Evolutionary conservation across 345 rosid genomes (phyloP).

Genomic region (Boechera stricta): DNA sequence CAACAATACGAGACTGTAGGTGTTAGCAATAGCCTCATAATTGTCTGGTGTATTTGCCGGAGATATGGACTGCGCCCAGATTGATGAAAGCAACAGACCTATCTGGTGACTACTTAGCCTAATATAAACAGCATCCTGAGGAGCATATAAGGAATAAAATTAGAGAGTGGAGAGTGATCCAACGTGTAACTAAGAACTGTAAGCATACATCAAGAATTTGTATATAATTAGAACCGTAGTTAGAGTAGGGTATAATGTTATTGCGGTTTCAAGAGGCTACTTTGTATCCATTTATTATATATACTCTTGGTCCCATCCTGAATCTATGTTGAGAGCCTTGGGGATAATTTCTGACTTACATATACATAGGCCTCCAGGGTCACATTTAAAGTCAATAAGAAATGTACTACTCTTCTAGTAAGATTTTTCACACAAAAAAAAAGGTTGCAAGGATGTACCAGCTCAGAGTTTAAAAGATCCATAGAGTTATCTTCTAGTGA

Average conservation of each 20-base stretch:
- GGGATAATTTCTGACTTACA: conserved; percentile 7
- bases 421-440: neutral
- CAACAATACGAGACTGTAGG: conserved; percentile 84
- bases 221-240: neutral
- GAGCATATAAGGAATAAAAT: conserved; percentile 19
- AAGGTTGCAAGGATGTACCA: conserved; percentile 32
- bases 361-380: neutral
- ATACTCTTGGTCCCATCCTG: conserved; percentile 15
- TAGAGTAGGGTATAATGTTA: conserved; percentile 2
- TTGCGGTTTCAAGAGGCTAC: neutral
- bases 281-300: neutral
- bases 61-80: conserved; percentile 94
- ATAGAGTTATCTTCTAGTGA: conserved; percentile 40
- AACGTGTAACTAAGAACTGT: conserved; percentile 1
- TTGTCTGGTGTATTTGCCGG: conserved; percentile 86
- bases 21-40: conserved; percentile 94
- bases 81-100: conserved; percentile 85
- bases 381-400: neutral
- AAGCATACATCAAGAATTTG: neutral
- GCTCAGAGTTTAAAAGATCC: conserved; percentile 36
- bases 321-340: conserved; percentile 18
- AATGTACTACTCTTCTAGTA: conserved; percentile 14
- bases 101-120: conserved; percentile 96
- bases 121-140: conserved; percentile 70
- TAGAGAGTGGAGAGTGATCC: conserved; percentile 35